phyloP scores from a whole-genome alignment of 164 flowering plant species.

The Tetracentron sinense region DNA sequence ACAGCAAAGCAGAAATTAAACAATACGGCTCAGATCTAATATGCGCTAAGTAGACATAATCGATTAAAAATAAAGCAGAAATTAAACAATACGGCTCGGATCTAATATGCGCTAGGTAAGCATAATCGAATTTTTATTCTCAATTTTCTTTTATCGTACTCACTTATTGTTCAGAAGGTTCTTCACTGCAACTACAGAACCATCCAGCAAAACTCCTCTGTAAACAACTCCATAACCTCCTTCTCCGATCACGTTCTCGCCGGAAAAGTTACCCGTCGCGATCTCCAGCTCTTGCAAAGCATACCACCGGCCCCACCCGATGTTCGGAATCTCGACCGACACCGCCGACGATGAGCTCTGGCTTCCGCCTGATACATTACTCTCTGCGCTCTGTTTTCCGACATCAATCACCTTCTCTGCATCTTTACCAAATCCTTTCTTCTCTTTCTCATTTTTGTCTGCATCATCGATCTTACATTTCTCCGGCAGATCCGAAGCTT shows the following conservation, averaged over 20 bases:
- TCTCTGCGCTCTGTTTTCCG: slow-evolving; percentile 11
- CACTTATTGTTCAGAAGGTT: slow-evolving; percentile 81
- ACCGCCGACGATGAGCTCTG: slow-evolving; percentile 26
- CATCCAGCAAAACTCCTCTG: slow-evolving; percentile 59
- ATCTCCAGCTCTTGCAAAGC: slow-evolving; percentile 62
- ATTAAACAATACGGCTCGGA: neutral
- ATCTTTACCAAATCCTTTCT: slow-evolving; percentile 8
- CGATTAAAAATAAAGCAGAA: neutral
- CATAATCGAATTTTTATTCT: neutral
- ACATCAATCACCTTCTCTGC: neutral
- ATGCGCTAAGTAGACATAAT: too few species aligned
- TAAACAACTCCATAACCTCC: slow-evolving; percentile 91
- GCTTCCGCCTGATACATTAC: slow-evolving; percentile 22
- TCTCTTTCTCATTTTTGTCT: slow-evolving; percentile 12
- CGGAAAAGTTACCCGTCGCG: slow-evolving; percentile 64
- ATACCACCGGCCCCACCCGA: slow-evolving; percentile 92
- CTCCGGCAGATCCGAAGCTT: slow-evolving; percentile 14
- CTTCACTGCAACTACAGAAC: slow-evolving; percentile 78
- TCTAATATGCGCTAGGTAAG: neutral
- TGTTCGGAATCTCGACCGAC: slow-evolving; percentile 27
- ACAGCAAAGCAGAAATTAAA: neutral
- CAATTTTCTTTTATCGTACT: slow-evolving; percentile 13
- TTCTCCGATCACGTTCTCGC: slow-evolving; percentile 81
- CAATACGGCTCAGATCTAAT: neutral
- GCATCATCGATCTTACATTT: slow-evolving; percentile 14